Evolutionary conservation across 768 basidiomycete species (phyloP).

Genomic region (Sporobolomyces roseus): DNA sequence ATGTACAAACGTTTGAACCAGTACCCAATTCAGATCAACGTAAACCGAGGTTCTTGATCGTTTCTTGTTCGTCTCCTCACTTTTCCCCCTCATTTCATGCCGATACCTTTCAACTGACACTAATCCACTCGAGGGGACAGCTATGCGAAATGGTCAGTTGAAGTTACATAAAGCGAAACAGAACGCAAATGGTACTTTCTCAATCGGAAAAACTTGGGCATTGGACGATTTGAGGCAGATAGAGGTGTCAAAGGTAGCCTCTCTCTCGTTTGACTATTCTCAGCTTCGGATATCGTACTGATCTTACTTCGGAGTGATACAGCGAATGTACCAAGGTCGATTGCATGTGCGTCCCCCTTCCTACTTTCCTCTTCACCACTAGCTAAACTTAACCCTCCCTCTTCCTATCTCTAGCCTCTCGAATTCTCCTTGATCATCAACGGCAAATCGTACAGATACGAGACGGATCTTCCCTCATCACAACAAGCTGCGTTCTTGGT

Average conservation of each 20-base stretch:
- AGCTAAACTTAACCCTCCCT: too few relatives aligned
- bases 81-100: not conserved
- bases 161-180: slow-evolving; percentile 90
- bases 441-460: slow-evolving; percentile 39
- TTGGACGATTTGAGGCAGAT: slow-evolving; percentile 74
- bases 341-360: not conserved
- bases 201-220: slow-evolving; percentile 95
- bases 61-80: slow-evolving; percentile 23
- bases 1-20: slow-evolving; percentile 36
- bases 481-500: slow-evolving; percentile 42
- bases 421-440: slow-evolving; percentile 34
- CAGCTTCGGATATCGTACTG: not conserved
- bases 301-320: too few relatives aligned
- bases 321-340: slow-evolving; percentile 16
- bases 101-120: not conserved
- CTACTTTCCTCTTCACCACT: too few relatives aligned
- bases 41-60: slow-evolving; percentile 40
- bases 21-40: slow-evolving; percentile 11
- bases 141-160: slow-evolving; percentile 61
- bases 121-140: slow-evolving; percentile 54
- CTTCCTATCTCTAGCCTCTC: slow-evolving; percentile 36
- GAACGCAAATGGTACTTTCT: slow-evolving; percentile 89
- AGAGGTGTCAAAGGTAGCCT: slow-evolving; percentile 65
- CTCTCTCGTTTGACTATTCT: not conserved
- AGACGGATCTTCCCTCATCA: slow-evolving; percentile 36